Base-by-base conservation (phyloP, 1,139 yeast genomes). In the Candida tropicalis region DNA sequence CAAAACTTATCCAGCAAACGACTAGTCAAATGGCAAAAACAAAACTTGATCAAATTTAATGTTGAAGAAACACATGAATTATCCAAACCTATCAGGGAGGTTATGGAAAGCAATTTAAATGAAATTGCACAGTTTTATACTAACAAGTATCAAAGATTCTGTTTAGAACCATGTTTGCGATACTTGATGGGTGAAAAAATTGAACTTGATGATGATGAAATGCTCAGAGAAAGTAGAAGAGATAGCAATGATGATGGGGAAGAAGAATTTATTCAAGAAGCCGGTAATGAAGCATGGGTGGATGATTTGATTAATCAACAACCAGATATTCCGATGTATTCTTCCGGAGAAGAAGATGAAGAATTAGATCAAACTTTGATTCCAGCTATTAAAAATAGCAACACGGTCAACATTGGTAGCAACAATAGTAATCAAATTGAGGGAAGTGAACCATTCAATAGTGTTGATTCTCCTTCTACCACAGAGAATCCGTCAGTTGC, bases 51-150 rank as follows among this genome's bases (percentile, higher is more conserved):
- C 5, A 60, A 61, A n/a, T 86, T 87, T 52, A 71, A 68, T 15
- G 77, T 93, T 33, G 97, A 90, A 58, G 95, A 87, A 49, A 87
- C 87, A 29, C 83, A 83, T 43, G 91, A 87, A 36, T 59, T 90
- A 22, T 65, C 76, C 0, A 57, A 70, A 0, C 73, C 67, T 0
- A 72, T 74, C 27, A 69, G 77, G 28, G 65, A 66, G 15, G 81
- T 75, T 32, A 79, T 91, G 60, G 55, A 76, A 17, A 58, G 60
- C 3, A 74, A 70, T 24, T 64, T 91, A 35, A 66, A 68, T 32
- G 77, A 77, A 31, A 84, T 91, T 15, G 70, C 90, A 0, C 62
- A 63, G 1, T 77, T 75, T 45, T 83, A 79, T 53, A 70, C 91
- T 0, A 72, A 76, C 28, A 73, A 73, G 39, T 66, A 69, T 45